Percentiles rank a stretch among this genome's conserved stretches.
These are phyloP conservation scores for Phytopythium delawarense DNA, from an alignment of 352 stramenopile species.

Conservation along the genomic window DNA sequence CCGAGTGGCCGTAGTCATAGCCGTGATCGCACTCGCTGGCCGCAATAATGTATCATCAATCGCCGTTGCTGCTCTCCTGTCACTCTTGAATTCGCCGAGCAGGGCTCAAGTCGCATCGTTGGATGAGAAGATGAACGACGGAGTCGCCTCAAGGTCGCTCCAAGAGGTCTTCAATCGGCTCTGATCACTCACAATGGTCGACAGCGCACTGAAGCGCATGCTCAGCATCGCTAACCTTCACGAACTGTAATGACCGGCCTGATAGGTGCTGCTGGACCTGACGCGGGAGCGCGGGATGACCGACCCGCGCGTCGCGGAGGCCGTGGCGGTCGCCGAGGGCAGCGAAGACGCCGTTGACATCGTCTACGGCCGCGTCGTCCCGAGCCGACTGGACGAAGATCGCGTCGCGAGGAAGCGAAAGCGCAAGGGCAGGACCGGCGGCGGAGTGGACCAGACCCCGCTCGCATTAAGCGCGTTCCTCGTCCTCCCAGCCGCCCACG, in stretches of 20 bases:
- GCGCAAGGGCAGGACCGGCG: slow-evolving; percentile 6
- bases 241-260: background rate
- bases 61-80: background rate
- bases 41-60: background rate
- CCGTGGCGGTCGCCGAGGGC: slow-evolving; percentile 12
- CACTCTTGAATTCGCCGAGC: background rate
- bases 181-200: too few species aligned
- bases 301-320: slow-evolving; percentile 25
- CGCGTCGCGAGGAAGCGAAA: slow-evolving; percentile 43
- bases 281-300: slow-evolving; percentile 27
- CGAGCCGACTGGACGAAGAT: slow-evolving; percentile 29
- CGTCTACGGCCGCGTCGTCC: slow-evolving; percentile 28
- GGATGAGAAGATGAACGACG: background rate
- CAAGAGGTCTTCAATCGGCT: background rate
- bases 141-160: background rate
- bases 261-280: slow-evolving; percentile 46
- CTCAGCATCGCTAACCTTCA: background rate
- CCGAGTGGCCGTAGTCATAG: slow-evolving; percentile 22
- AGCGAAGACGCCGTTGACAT: slow-evolving; percentile 18
- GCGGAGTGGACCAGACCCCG: slow-evolving; percentile 5
- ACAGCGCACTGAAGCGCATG: too few species aligned
- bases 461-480: slow-evolving; percentile 29
- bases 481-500: slow-evolving; percentile 23
- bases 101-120: background rate
- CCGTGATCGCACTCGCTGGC: background rate